Evolutionary conservation across 2,329 filamentous ascomycete species (phyloP).

Genomic region (Karstenula rhodostoma): DNA sequence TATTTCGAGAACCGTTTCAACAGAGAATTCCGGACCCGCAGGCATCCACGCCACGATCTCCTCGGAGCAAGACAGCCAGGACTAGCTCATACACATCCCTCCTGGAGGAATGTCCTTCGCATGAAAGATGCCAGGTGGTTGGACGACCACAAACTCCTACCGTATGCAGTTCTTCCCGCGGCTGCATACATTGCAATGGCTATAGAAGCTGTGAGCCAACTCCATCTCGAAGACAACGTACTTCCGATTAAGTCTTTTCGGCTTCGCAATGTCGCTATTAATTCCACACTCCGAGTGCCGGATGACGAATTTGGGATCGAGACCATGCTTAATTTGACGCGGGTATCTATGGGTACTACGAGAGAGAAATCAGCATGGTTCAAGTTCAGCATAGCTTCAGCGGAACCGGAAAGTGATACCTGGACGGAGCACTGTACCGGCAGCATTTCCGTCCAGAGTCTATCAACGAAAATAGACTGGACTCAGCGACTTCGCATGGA

Average conservation of each 20-base stretch:
- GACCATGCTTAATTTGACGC: slow-evolving; percentile 27
- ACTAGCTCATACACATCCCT: background rate
- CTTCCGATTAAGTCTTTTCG: slow-evolving; percentile 1
- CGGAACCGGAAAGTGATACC: slow-evolving; percentile 13
- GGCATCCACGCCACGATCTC: slow-evolving; percentile 27
- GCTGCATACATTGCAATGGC: slow-evolving; percentile 57
- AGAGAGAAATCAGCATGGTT: too few species aligned
- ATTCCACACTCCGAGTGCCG: slow-evolving; percentile 24
- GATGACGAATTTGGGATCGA: slow-evolving; percentile 32
- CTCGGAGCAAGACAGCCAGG: slow-evolving; percentile 20
- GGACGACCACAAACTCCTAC: slow-evolving; percentile 30
- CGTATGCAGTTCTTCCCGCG: slow-evolving; percentile 53
- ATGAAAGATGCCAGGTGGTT: background rate
- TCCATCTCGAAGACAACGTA: background rate
- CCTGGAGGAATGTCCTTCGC: background rate
- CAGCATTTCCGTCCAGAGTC: background rate
- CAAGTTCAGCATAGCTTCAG: too few species aligned
- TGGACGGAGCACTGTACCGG: slow-evolving; percentile 40
- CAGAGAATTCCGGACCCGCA: slow-evolving; percentile 21
- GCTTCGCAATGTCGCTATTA: slow-evolving; percentile 35
- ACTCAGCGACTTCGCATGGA: too few species aligned
- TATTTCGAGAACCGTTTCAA: slow-evolving; percentile 26
- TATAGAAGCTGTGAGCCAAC: slow-evolving; percentile 46
- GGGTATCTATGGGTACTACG: too few species aligned
- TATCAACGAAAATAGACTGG: too few species aligned